phyloP scores from a whole-genome alignment of 768 basidiomycete genomes.

The Phanerochaete carnosa region DNA sequence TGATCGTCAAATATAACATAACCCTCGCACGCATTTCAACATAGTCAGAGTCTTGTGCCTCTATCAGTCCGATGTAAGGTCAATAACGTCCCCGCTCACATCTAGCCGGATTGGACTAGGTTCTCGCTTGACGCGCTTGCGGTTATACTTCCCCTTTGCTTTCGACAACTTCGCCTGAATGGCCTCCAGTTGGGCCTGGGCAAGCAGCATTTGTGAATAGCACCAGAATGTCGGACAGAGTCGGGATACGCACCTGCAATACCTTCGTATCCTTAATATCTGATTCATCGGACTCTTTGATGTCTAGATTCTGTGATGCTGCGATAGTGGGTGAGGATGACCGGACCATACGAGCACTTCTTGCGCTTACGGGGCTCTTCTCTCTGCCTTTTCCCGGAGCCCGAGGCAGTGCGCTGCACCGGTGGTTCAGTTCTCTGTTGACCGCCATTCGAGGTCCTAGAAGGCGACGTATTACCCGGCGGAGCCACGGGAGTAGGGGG shows the following conservation, averaged over 20 bases:
- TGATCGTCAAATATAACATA: background rate
- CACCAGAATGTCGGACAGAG: background rate
- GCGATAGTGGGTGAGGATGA: background rate
- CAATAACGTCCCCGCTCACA: background rate
- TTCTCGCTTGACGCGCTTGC: constrained; percentile 3
- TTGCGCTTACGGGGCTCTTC: background rate
- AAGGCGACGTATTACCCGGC: background rate
- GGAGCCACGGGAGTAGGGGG: background rate
- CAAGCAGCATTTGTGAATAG: background rate
- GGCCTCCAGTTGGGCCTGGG: background rate
- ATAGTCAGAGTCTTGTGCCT: background rate
- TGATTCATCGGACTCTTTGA: constrained; percentile 2
- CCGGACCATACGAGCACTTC: too few relatives aligned
- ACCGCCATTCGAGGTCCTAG: background rate
- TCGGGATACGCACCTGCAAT: background rate
- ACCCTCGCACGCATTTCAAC: background rate
- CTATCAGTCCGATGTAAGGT: background rate
- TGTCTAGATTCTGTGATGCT: background rate
- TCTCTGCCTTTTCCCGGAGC: background rate
- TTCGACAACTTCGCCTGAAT: background rate
- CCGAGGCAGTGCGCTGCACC: background rate
- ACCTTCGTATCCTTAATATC: background rate
- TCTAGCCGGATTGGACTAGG: background rate
- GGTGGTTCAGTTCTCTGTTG: too few relatives aligned
- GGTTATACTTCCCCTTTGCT: background rate